Evolutionary conservation across 2,329 filamentous ascomycete genomes (phyloP), one percentile per base, ranked within the genome.

Genomic region (Fusarium sp.): DNA sequence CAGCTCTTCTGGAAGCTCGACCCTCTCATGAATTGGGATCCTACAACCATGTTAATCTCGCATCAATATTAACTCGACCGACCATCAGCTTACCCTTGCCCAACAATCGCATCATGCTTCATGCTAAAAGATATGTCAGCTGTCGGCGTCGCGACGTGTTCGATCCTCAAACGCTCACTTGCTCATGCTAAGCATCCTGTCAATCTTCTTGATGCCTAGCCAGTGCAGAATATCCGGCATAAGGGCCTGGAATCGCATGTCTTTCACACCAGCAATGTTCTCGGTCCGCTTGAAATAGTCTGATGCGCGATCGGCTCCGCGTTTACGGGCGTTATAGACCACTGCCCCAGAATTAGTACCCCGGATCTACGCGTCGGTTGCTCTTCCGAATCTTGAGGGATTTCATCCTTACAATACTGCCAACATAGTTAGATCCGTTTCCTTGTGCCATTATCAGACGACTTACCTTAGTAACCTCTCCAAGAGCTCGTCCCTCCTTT

Each of bases 211-310:
- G 77, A 99, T 98, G 66, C 96, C 96, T 29, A 99, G 88, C 96
- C 96, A 98, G 81, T 98, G 96, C 55, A 98, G 86, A 71, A 98
- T 97, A 79, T 97, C 94, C 33, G 96, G 95, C 96, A 98, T 98
- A 56, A 99, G 85, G 28, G 95, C 95, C 84, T 98, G 96, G 86
- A 98, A 98, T 38, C 96, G 91, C 95, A 98, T 98, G 74, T 90
- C 92, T 80, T 97, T 97, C 71, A 98, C 95, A 65, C 96, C 96
- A 11, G 96, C 96, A 78, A 99, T 97, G 78, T 98, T 97, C 81
- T 98, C 95, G n/a, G 95, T 98, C 59, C 96, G 88, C 81, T 95
- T 92, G 84, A 98, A 98, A 82, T 98, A 98, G 79, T 97, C 93
- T 74, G 92, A 95, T 23, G 94, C 94, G 62, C 88, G 88, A 80